These are phyloP conservation scores for Cladosporium sp. DNA, from an alignment of 2,329 filamentous ascomycete genomes.

Conservation along the genomic window DNA sequence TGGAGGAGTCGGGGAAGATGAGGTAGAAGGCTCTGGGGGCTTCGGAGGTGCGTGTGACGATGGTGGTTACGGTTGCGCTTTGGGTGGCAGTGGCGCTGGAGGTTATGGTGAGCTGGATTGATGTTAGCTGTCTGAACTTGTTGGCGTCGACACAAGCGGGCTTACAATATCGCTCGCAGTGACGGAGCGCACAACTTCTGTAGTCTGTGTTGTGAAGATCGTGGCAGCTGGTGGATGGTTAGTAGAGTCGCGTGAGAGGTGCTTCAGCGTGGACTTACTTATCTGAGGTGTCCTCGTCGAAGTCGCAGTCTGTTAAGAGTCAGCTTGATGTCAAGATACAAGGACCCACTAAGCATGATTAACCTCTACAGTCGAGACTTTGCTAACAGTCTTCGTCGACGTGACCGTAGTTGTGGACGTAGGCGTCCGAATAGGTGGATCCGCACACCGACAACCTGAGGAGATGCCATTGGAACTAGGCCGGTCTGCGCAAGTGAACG, in stretches of 20 bases:
- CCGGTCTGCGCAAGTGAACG: background rate
- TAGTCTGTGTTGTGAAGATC: background rate
- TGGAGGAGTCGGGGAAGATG: background rate
- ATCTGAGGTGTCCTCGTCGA: background rate
- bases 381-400: background rate
- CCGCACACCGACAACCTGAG: background rate
- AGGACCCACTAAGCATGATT: background rate
- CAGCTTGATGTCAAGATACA: background rate
- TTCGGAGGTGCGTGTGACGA: background rate
- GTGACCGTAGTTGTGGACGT: background rate
- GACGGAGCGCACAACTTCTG: background rate
- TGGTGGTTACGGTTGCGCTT: background rate
- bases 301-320: background rate
- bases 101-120: background rate
- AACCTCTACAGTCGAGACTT: background rate
- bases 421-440: background rate
- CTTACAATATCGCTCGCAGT: background rate
- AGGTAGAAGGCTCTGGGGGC: constrained; percentile 2
- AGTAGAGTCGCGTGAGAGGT: background rate
- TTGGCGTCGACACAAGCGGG: background rate
- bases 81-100: background rate
- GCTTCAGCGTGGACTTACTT: background rate
- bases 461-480: background rate
- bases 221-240: background rate
- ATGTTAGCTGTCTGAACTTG: background rate